phyloP scores from a whole-genome alignment of 169 alveolate genomes.

The Plasmodium billcollinsi region DNA sequence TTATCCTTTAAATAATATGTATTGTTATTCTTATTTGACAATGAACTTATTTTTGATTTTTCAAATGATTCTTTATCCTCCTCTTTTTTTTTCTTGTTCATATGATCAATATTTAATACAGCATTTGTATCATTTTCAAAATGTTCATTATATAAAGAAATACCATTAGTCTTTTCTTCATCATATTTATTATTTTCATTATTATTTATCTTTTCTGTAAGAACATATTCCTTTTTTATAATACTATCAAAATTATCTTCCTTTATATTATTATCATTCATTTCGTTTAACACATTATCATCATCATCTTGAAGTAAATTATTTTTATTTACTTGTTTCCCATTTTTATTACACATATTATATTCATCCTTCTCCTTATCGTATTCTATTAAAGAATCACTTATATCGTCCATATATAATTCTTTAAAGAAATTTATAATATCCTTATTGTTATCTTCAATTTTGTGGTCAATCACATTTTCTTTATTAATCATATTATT shows the following conservation, averaged over 20 bases:
- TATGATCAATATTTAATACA: neutral
- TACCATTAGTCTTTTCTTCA: neutral
- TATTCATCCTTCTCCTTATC: neutral
- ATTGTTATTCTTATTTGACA: neutral
- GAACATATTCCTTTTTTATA: too few relatives aligned
- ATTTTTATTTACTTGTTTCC: neutral
- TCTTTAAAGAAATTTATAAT: constrained; percentile 34
- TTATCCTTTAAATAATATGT: constrained; percentile 17
- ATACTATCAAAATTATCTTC: neutral
- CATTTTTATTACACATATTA: neutral
- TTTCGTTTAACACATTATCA: neutral
- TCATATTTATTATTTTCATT: neutral
- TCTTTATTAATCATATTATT: neutral
- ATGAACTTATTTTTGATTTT: neutral
- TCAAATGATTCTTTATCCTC: neutral
- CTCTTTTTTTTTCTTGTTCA: too few relatives aligned
- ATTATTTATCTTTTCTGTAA: neutral
- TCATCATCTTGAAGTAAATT: neutral
- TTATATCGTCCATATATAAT: constrained; percentile 20
- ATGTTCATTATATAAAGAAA: neutral
- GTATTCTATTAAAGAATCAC: neutral
- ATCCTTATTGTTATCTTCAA: constrained; percentile 13
- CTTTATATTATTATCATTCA: neutral
- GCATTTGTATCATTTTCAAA: neutral
- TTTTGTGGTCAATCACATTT: too few relatives aligned